A percentile compares a stretch with the other conserved stretches of the same genome.
Evolutionary conservation across 805 yeast genomes (phyloP).

Genomic region (Sugiyamaella chiloensis): DNA sequence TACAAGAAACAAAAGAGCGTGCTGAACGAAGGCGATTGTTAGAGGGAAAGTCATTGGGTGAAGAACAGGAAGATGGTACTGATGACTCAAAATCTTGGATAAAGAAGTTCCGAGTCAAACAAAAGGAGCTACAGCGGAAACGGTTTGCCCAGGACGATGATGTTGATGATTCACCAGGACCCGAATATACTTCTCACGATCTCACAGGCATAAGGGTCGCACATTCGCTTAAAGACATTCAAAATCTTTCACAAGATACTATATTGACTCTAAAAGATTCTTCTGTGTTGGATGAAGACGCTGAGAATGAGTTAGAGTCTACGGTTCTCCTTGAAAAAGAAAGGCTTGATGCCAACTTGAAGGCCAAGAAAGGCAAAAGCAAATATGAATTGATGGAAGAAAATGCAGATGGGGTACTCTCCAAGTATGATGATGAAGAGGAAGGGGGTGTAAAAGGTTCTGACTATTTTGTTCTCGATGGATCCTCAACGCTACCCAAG

Average conservation of each 20-base stretch:
- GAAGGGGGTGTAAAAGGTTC: slow-evolving; percentile 21
- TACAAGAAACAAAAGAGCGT: slow-evolving; percentile 26
- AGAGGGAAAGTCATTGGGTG: slow-evolving; percentile 29
- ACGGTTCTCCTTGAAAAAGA: slow-evolving; percentile 38
- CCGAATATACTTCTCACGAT: slow-evolving; percentile 29
- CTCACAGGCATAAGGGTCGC: slow-evolving; percentile 42
- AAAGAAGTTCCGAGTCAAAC: slow-evolving; percentile 33
- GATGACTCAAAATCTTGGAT: slow-evolving; percentile 43
- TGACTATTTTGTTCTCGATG: slow-evolving; percentile 29
- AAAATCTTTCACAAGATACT: slow-evolving; percentile 39
- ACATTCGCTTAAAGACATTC: slow-evolving; percentile 44
- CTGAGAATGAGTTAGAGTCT: slow-evolving; percentile 40
- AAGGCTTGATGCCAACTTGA: slow-evolving; percentile 25
- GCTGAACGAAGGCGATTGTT: slow-evolving; percentile 23
- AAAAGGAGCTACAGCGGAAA: slow-evolving; percentile 17
- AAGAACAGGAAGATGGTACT: slow-evolving; percentile 31
- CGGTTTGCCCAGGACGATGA: slow-evolving; percentile 12
- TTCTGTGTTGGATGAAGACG: slow-evolving; percentile 33
- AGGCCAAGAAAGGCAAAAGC: slow-evolving; percentile 31
- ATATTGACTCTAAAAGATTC: slow-evolving; percentile 58
- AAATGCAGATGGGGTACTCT: slow-evolving; percentile 15
- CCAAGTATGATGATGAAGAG: slow-evolving; percentile 30
- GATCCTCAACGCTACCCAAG: slow-evolving; percentile 36
- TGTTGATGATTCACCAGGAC: slow-evolving; percentile 1
- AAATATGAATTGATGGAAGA: slow-evolving; percentile 29